Evolutionary conservation across 345 rosid species (phyloP), one percentile per base, ranked within the genome.

Genomic region (Kandelia obovata): DNA sequence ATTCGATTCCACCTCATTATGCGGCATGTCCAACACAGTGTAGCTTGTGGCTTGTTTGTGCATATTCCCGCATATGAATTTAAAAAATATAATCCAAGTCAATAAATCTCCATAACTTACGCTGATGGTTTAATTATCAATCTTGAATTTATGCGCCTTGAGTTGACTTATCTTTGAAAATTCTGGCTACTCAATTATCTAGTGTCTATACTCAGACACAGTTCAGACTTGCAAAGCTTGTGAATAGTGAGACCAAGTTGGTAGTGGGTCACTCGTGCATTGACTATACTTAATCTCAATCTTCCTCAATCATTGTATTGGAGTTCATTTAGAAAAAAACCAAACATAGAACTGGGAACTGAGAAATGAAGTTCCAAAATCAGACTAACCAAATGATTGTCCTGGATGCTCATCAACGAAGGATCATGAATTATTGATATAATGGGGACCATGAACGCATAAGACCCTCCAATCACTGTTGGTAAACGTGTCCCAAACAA

Each of bases 381-480:
- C 62, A 26, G 47, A 83, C 90, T 82, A 73, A 95, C 99, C 98
- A 83, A 63, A 20, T 89, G 85, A 64, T 69, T 67, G 74, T 95
- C 99, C 77, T 82, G 82, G 15, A 95, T 95, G 17, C 84, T 83
- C 72, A 74, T 74, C 73, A 95, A 79, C 3, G 93, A 83, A 61
- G 98, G 83, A 81, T 95, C 98, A 21, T 80, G 89, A 77, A 92
- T 89, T 66, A 95, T 95, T 17, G 99, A 95, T 35, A 92, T 84
- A 59, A 92, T 90, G 0, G 99, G 99, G 75, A 95, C 96, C 97
- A 95, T 92, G 82, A 86, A 92, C 0, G 99, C 97, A 59, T 92
- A 95, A 62, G 99, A 95, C 39, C 99, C 98, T 34, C 99, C 99
- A 20, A 95, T 85, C 61, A 95, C 99, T 23, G 98, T 87, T 0